Percentiles rank a stretch among this genome's conserved stretches.
phyloP scores from a whole-genome alignment of 2,329 filamentous ascomycete species.

The Colletotrichum filicis region DNA sequence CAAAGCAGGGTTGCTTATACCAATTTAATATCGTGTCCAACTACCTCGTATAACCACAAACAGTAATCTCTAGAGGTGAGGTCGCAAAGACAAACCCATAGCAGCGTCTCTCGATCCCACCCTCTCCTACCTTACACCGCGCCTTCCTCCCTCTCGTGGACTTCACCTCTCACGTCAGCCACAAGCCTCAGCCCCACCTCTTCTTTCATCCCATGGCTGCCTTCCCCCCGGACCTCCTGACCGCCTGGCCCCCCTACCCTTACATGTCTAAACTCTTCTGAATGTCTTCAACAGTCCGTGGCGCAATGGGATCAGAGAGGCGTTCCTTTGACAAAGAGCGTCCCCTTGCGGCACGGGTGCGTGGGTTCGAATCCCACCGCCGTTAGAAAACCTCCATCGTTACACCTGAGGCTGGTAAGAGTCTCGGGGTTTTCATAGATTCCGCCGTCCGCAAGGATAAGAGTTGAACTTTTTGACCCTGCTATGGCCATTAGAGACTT shows the following conservation, averaged over 20 bases:
- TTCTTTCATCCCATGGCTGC: not conserved
- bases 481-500: too few species aligned
- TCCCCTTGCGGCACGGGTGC: conserved; percentile 10
- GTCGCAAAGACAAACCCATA: not conserved
- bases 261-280: not conserved
- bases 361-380: conserved; percentile 16
- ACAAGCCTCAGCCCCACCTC: not conserved
- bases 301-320: conserved; percentile 5
- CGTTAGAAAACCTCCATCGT: conserved; percentile 17
- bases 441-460: not conserved
- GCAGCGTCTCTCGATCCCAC: too few species aligned
- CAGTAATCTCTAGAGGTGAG: not conserved
- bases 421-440: conserved; percentile 11
- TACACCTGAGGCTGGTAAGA: conserved; percentile 28
- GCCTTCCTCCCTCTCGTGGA: not conserved
- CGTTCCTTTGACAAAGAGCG: conserved; percentile 6
- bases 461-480: conserved; percentile 6
- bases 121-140: not conserved
- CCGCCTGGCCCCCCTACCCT: not conserved
- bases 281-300: not conserved
- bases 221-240: too few species aligned
- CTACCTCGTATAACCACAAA: not conserved
- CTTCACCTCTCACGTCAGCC: not conserved
- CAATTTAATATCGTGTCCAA: too few species aligned
- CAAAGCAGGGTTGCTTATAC: not conserved